Base-by-base conservation (phyloP, 805 yeast species). In the Lipomyces sp. region DNA sequence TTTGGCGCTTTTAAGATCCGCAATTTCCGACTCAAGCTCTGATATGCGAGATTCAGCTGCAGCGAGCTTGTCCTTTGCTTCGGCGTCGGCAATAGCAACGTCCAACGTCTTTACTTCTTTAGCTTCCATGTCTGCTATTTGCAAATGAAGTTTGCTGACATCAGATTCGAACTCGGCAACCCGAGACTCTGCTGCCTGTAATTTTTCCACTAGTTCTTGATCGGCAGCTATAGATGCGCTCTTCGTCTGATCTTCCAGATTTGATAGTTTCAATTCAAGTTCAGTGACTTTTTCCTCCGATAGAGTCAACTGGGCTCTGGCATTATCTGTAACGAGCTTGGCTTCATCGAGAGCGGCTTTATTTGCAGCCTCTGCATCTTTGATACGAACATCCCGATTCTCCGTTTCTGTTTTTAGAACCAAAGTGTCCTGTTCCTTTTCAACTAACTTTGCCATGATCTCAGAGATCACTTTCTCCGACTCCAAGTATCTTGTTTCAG, bases 21-120 rank as follows among this genome's bases (percentile, higher is more conserved):
- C 66, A n/a, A 64, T 48, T 6, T 65, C 69, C 48, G 69, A 53
- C 35, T 71, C 70, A 32, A 72, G 61, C 53, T 69, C 72, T 53
- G 70, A 61, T 37, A 69, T 60, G 32, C 71, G 64, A 33, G 69
- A 35, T 11, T 69, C 56, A 4, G 66, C 59, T 8, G 13, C 33
- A n/a, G 54, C 53, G 13, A 62, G 66, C 63, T 64, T 29, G 50
- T 57, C 54, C 55, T 60, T 6, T 56, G 63, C 62, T 69, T 63
- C 32, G 48, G 48, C 2, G 6, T 42, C 18, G 59, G 54, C n/a
- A 29, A 24, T 51, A 11, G 54, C 33, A 6, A 32, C 32, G 13
- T 29, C 54, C 15, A 34, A 6, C 59, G 37, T 42, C 1, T 58
- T 64, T 45, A 61, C 8, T 3, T 34, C 15, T 42, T 30, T 55